These are phyloP conservation scores for Russula griseocarnosa DNA, from an alignment of 768 basidiomycete genomes.

Conservation along the genomic window DNA sequence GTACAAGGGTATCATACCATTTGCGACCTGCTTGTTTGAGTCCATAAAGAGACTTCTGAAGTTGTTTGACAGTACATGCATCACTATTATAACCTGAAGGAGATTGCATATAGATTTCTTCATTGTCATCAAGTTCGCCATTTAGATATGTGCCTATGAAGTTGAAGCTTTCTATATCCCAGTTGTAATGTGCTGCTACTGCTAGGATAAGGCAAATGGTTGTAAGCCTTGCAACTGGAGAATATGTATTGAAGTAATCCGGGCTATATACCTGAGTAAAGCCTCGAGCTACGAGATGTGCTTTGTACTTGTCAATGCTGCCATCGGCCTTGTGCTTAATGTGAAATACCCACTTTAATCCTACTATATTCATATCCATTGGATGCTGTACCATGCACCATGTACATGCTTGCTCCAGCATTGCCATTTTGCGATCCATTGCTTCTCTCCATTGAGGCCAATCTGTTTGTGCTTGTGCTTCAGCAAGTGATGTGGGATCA, in stretches of 20 bases:
- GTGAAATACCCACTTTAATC: not conserved
- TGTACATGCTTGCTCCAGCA: too few relatives aligned
- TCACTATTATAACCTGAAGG: constrained; percentile 19
- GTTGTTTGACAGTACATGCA: constrained; percentile 18
- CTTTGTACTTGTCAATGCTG: not conserved
- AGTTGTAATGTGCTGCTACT: constrained; percentile 30
- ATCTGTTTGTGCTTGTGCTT: too few relatives aligned
- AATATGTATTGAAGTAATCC: not conserved
- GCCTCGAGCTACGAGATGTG: not conserved
- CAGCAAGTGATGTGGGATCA: too few relatives aligned
- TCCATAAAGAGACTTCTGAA: constrained; percentile 28
- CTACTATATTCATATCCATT: not conserved
- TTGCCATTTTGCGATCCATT: too few relatives aligned
- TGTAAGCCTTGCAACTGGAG: not conserved
- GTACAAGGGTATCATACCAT: constrained; percentile 26
- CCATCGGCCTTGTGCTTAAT: not conserved
- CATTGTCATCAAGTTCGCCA: constrained; percentile 7
- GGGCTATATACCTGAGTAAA: not conserved
- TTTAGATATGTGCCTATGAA: constrained; percentile 35
- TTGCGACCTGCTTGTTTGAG: constrained; percentile 27
- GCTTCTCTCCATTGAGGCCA: too few relatives aligned
- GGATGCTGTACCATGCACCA: too few relatives aligned
- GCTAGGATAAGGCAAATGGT: not conserved
- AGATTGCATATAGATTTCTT: constrained; percentile 24
- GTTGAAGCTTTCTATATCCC: constrained; percentile 36